Conservation (phyloP, 805 yeast genomes). For the Monosporozyma yasuniensis region DNA sequence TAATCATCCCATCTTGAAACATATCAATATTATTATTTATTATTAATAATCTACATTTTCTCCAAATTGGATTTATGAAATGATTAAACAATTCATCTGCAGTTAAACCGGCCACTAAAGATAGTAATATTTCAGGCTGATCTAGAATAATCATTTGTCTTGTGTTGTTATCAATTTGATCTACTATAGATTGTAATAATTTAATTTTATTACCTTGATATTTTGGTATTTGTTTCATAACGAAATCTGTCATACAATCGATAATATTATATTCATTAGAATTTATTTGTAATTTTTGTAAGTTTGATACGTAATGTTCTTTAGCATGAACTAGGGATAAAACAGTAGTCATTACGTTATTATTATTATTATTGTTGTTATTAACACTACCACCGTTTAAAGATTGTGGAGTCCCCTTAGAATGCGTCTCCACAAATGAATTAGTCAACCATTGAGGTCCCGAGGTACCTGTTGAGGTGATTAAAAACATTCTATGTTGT, state of each 20-base stretch:
- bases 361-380: neutral
- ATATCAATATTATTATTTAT: constrained; percentile 16
- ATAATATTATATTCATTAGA: constrained; percentile 26
- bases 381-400: constrained; percentile 22
- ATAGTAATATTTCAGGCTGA: constrained; percentile 27
- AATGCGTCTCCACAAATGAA: constrained; percentile 43
- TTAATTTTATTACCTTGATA: constrained; percentile 23
- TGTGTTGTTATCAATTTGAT: constrained; percentile 38
- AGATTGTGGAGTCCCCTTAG: constrained; percentile 37
- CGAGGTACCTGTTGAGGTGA: constrained; percentile 43
- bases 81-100: constrained; percentile 21
- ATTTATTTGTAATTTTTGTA: constrained; percentile 19
- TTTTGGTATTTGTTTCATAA: constrained; percentile 28
- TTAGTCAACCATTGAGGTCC: constrained; percentile 56
- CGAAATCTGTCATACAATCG: constrained; percentile 42
- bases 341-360: constrained; percentile 6
- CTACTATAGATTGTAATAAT: constrained; percentile 60
- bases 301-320: constrained; percentile 12
- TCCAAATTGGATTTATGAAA: constrained; percentile 21
- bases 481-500: constrained; percentile 24
- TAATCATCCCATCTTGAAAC: constrained; percentile 7
- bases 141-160: constrained; percentile 20
- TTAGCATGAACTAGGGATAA: constrained; percentile 24
- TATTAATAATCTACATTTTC: constrained; percentile 21
- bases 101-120: constrained; percentile 19